These are phyloP conservation scores for Furcasterigmium furcatum DNA, from an alignment of 2,329 filamentous ascomycete species.

Conservation along the genomic window DNA sequence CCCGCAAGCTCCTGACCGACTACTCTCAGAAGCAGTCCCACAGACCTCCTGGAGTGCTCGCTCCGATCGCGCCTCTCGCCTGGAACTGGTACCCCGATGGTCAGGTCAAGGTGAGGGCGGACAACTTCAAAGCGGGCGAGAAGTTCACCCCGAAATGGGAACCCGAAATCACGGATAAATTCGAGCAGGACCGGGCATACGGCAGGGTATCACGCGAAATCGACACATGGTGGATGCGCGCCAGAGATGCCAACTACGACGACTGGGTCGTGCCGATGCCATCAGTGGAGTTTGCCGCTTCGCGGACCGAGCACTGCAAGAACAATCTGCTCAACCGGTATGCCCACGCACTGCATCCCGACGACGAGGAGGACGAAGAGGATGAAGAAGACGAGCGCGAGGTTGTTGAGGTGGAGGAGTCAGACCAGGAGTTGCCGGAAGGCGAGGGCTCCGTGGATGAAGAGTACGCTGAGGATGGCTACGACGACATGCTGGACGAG, in stretches of 20 bases:
- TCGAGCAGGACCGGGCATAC: constrained; percentile 55
- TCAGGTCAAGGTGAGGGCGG: constrained; percentile 26
- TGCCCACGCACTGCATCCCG: constrained; percentile 25
- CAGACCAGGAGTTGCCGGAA: constrained; percentile 34
- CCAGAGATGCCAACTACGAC: constrained; percentile 57
- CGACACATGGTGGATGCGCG: constrained; percentile 62
- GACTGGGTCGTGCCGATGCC: constrained; percentile 58
- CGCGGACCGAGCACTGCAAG: constrained; percentile 55
- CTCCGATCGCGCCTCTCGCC: constrained; percentile 46
- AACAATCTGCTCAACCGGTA: constrained; percentile 57
- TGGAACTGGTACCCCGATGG: constrained; percentile 53
- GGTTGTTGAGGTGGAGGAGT: constrained; percentile 45
- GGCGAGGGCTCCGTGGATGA: constrained; percentile 31
- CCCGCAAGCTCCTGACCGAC: constrained; percentile 49
- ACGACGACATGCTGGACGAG: constrained; percentile 54
- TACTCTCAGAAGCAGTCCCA: constrained; percentile 49
- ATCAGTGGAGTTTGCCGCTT: constrained; percentile 55
- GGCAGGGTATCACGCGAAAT: constrained; percentile 62
- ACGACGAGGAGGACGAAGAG: constrained; percentile 33
- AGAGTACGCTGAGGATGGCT: constrained; percentile 36
- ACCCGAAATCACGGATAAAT: constrained; percentile 51
- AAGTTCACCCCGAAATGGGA: constrained; percentile 47
- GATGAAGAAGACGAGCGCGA: constrained; percentile 53
- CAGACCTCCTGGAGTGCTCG: constrained; percentile 45
- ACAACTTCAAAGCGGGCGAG: constrained; percentile 29